These are phyloP conservation scores for Ilex aquifolium DNA, from an alignment of 257 asterid species.

Conservation along the genomic window DNA sequence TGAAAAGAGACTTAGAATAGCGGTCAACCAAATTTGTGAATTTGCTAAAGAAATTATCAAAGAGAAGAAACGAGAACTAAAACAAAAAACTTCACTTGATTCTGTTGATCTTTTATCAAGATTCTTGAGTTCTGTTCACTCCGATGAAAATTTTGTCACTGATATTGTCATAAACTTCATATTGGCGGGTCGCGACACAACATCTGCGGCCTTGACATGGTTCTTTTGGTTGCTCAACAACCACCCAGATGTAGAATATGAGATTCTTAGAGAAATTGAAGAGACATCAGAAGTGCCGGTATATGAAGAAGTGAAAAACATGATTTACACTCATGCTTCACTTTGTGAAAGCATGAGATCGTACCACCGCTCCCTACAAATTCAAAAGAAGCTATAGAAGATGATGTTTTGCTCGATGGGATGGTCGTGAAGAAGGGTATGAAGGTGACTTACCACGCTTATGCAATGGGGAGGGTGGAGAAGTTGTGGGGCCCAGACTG, in stretches of 20 bases:
- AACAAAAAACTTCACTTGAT: constrained; percentile 9
- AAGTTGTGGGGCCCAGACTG: constrained; percentile 58
- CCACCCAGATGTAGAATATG: constrained; percentile 29
- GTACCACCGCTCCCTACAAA: constrained; percentile 56
- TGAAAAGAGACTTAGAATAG: constrained; percentile 31
- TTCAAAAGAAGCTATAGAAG: constrained; percentile 30
- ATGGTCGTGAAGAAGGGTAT: constrained; percentile 43
- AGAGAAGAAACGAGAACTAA: constrained; percentile 30
- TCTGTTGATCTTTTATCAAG: constrained; percentile 51
- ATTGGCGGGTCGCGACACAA: constrained; percentile 63
- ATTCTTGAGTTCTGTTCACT: constrained; percentile 40
- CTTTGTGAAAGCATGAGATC: constrained; percentile 59
- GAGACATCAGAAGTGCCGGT: constrained; percentile 9
- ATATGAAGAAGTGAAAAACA: constrained; percentile 47
- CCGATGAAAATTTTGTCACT: constrained; percentile 38
- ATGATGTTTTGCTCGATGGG: constrained; percentile 62
- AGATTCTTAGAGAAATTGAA: constrained; percentile 32
- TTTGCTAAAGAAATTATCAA: constrained; percentile 36
- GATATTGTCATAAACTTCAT: constrained; percentile 66
- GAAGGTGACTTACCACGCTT: constrained; percentile 43
- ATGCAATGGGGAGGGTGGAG: constrained; percentile 66
- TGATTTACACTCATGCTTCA: constrained; percentile 55
- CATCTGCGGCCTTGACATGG: constrained; percentile 69
- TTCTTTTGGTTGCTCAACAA: constrained; percentile 47
- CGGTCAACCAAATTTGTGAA: constrained; percentile 21